phyloP scores from a whole-genome alignment of 1,139 yeast species.

The Candida anutae region DNA sequence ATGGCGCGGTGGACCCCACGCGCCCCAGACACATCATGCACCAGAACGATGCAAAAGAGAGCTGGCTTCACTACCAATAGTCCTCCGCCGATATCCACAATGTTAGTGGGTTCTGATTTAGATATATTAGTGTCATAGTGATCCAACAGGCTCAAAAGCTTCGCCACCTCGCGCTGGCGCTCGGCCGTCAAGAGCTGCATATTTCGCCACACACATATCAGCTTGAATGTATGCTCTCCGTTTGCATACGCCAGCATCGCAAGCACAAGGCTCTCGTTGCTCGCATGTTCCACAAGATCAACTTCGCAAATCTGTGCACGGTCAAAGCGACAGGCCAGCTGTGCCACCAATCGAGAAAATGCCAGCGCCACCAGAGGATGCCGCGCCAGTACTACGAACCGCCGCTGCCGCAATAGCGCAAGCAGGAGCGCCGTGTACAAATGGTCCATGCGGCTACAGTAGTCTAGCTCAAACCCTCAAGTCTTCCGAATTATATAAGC shows the following conservation, averaged over 20 bases:
- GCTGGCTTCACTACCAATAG: slow-evolving; percentile 12
- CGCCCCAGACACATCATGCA: slow-evolving; percentile 10
- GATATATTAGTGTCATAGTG: slow-evolving; percentile 14
- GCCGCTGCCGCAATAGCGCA: slow-evolving; percentile 14
- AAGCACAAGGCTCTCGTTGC: slow-evolving; percentile 4
- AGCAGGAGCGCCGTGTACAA: slow-evolving; percentile 19
- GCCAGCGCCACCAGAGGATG: slow-evolving; percentile 1
- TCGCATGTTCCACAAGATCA: slow-evolving; percentile 7
- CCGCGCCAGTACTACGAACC: slow-evolving; percentile 13
- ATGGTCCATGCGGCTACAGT: slow-evolving; percentile 24
- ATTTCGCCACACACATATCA: slow-evolving; percentile 19
- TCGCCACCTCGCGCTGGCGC: slow-evolving; percentile 19
- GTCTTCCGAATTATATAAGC: too few species aligned
- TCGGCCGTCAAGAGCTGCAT: slow-evolving; percentile 11
- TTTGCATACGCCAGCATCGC: slow-evolving; percentile 4
- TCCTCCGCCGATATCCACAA: neutral
- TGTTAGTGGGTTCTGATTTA: neutral
- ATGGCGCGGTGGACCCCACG: slow-evolving; percentile 20
- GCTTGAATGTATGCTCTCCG: slow-evolving; percentile 7
- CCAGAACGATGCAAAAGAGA: slow-evolving; percentile 15
- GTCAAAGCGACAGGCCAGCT: slow-evolving; percentile 6
- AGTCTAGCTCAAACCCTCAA: too few species aligned
- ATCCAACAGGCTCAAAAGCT: slow-evolving; percentile 24
- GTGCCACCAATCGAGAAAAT: slow-evolving; percentile 3
- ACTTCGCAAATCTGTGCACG: slow-evolving; percentile 9